A percentile compares a stretch with the other conserved stretches of the same genome.
phyloP scores from a whole-genome alignment of 495 filamentous ascomycete species.

The Hypoxylon intermedium region DNA sequence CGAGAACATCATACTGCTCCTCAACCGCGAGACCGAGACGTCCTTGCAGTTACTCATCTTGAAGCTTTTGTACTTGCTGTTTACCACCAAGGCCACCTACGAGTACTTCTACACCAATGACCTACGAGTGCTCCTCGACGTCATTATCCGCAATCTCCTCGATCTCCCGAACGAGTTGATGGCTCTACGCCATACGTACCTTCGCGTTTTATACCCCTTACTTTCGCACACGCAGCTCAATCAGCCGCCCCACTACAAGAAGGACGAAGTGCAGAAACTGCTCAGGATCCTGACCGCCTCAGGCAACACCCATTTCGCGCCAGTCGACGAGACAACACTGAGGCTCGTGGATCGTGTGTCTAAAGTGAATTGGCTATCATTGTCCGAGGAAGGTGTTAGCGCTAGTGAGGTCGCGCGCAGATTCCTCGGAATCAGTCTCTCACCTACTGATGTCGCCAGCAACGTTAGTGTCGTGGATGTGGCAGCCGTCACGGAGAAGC shows the following conservation, averaged over 20 bases:
- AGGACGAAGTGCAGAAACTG: constrained; percentile 78
- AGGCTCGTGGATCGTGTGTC: constrained; percentile 82
- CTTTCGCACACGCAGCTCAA: constrained; percentile 89
- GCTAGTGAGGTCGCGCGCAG: constrained; percentile 56
- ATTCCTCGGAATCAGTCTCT: constrained; percentile 59
- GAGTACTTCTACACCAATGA: constrained; percentile 99
- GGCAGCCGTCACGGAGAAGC: constrained; percentile 80
- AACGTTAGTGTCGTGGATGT: constrained; percentile 77
- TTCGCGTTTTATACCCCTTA: constrained; percentile 92
- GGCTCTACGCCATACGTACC: constrained; percentile 90
- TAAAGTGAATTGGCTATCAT: constrained; percentile 79
- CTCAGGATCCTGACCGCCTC: constrained; percentile 69
- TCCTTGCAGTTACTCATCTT: constrained; percentile 92
- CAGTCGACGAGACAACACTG: constrained; percentile 87
- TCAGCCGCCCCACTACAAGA: constrained; percentile 87
- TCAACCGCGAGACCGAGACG: constrained; percentile 95
- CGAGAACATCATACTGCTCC: constrained; percentile 93
- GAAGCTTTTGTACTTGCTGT: constrained; percentile 92
- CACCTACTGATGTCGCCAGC: constrained; percentile 55
- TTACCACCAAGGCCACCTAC: constrained; percentile 86
- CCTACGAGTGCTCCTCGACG: constrained; percentile 89
- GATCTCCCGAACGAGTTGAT: constrained; percentile 84
- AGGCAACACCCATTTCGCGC: constrained; percentile 81
- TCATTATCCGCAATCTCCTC: constrained; percentile 93
- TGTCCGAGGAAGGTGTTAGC: constrained; percentile 44